These are phyloP conservation scores for Epichloe bromicola DNA, from an alignment of 2,329 filamentous ascomycete species.

Conservation along the genomic window DNA sequence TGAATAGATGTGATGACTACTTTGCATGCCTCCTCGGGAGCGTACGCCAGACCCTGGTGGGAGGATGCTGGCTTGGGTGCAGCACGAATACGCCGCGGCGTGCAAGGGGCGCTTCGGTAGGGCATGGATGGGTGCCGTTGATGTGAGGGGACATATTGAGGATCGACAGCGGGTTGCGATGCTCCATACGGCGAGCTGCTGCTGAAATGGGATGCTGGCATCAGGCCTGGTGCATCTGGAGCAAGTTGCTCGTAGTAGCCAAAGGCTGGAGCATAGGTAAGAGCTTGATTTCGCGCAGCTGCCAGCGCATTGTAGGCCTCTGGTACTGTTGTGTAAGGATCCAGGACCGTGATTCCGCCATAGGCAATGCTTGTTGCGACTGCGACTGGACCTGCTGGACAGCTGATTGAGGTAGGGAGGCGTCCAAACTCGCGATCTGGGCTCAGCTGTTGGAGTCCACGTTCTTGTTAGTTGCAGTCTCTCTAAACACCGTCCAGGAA, in stretches of 20 bases:
- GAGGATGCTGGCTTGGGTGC: not conserved
- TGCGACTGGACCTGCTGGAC: not conserved
- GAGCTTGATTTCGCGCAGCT: not conserved
- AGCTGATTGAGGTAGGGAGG: not conserved
- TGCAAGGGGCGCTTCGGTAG: not conserved
- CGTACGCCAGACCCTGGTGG: constrained; percentile 2
- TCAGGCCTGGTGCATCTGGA: not conserved
- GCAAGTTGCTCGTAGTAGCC: not conserved
- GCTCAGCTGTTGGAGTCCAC: not conserved
- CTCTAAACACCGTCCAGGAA: not conserved
- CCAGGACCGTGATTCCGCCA: not conserved
- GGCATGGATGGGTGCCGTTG: not conserved
- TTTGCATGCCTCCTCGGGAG: constrained; percentile 10
- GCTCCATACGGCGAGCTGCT: not conserved
- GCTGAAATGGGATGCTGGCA: not conserved
- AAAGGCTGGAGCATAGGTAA: not conserved
- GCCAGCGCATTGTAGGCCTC: constrained; percentile 3
- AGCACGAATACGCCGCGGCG: not conserved
- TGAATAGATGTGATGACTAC: constrained; percentile 16
- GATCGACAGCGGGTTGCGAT: not conserved
- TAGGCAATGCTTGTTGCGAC: not conserved
- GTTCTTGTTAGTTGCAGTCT: not conserved
- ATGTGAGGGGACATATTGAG: not conserved
- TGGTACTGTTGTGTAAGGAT: not conserved
- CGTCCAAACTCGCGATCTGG: not conserved